A percentile compares a stretch with the other conserved stretches of the same genome.
Evolutionary conservation across 2,329 filamentous ascomycete genomes (phyloP).

Genomic region (Pseudopyrenochaeta lycopersici): DNA sequence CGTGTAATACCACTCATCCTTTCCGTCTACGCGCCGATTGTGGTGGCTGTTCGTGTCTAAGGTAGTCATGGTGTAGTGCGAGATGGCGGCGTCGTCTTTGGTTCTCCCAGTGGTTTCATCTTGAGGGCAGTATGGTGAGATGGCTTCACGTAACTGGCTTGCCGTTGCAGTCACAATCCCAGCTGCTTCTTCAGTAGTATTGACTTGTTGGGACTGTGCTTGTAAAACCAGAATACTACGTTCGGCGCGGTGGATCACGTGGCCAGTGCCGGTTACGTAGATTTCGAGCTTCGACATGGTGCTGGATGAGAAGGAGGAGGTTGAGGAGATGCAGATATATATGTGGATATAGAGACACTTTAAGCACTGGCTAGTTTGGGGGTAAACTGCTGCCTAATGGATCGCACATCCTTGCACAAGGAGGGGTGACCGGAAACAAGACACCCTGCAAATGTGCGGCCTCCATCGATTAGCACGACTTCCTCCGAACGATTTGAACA

Average conservation of each 20-base stretch:
- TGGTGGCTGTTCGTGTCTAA: conserved; percentile 12
- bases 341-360: too few relatives aligned
- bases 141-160: conserved; percentile 10
- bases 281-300: conserved; percentile 11
- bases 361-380: too few relatives aligned
- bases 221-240: conserved; percentile 12
- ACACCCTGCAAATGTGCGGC: too few relatives aligned
- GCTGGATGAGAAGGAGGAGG: too few relatives aligned
- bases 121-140: conserved; percentile 15
- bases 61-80: conserved; percentile 22
- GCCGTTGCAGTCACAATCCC: conserved; percentile 6
- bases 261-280: conserved; percentile 12
- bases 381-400: too few relatives aligned
- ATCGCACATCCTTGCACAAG: too few relatives aligned
- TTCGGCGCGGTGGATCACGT: conserved; percentile 8
- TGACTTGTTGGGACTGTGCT: conserved; percentile 9
- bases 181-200: conserved; percentile 13
- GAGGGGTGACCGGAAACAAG: too few relatives aligned
- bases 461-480: too few relatives aligned
- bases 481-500: too few relatives aligned
- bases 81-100: conserved; percentile 11
- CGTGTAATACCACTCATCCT: not conserved
- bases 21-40: not conserved
- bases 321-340: too few relatives aligned
- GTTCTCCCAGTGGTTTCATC: conserved; percentile 7